Evolutionary conservation across 352 stramenopile species (phyloP).

Genomic region (Globisporangium canariense): DNA sequence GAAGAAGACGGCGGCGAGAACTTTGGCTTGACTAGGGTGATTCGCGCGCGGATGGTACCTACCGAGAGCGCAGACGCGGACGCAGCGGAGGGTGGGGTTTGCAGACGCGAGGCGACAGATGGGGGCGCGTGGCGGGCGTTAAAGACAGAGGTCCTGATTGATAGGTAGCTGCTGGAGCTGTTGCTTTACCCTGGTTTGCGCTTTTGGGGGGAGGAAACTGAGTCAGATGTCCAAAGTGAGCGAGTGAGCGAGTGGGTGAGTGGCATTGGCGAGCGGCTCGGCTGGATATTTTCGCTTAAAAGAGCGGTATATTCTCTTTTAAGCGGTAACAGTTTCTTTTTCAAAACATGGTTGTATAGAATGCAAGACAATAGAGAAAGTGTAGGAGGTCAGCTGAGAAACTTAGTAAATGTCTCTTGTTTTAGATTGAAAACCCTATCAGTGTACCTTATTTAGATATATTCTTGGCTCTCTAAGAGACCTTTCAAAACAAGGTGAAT

Average conservation of each 20-base stretch:
- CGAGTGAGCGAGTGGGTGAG: background rate
- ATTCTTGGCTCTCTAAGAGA: background rate
- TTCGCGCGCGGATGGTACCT: background rate
- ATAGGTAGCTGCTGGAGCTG: background rate
- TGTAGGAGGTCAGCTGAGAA: background rate
- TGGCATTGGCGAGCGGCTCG: background rate
- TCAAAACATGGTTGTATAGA: background rate
- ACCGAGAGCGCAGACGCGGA: background rate
- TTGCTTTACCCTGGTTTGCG: background rate
- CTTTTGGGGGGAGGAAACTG: background rate
- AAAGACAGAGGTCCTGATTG: background rate
- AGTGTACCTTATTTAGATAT: background rate
- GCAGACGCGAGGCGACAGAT: background rate
- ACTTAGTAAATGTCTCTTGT: background rate
- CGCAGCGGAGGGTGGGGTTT: background rate
- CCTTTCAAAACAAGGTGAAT: too few relatives aligned
- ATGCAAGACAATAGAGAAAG: background rate
- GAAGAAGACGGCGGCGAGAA: background rate
- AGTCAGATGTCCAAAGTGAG: background rate
- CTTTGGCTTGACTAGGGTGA: background rate
- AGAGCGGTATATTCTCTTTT: too few relatives aligned
- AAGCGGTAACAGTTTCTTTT: background rate
- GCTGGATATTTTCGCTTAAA: too few relatives aligned
- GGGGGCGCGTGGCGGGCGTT: background rate
- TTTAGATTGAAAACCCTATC: background rate